Conservation (phyloP, 1,139 yeast genomes). For the Scheffersomyces lignicola region DNA sequence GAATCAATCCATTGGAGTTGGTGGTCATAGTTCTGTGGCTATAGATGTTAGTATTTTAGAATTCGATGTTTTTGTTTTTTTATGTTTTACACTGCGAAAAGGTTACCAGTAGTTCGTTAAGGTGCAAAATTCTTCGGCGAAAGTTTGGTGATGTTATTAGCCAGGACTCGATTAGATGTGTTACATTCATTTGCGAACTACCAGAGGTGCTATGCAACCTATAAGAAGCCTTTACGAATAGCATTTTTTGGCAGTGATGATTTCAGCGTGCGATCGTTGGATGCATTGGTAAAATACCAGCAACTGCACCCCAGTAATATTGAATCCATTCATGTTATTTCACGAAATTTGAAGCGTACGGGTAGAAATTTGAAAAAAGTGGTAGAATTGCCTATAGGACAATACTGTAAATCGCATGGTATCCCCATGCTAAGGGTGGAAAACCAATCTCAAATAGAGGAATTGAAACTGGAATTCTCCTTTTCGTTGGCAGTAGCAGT, state of each 20-base stretch:
- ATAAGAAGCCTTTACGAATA: slow-evolving; percentile 22
- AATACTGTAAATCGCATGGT: slow-evolving; percentile 30
- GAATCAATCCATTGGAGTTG: slow-evolving; percentile 18
- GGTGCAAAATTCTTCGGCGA: slow-evolving; percentile 3
- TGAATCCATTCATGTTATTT: slow-evolving; percentile 50
- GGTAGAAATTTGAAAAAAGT: slow-evolving; percentile 59
- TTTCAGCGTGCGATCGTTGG: slow-evolving; percentile 65
- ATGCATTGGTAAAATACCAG: slow-evolving; percentile 39
- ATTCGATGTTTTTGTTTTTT: slow-evolving; percentile 1
- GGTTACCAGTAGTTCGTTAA: neutral
- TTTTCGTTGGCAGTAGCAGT: slow-evolving; percentile 82
- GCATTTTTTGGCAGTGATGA: slow-evolving; percentile 83
- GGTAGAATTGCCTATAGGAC: slow-evolving; percentile 58
- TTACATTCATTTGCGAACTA: neutral
- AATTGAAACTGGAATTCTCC: slow-evolving; percentile 16
- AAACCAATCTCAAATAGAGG: slow-evolving; percentile 49
- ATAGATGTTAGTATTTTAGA: neutral
- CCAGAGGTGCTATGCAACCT: neutral
- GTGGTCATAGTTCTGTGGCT: neutral
- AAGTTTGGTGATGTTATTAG: neutral
- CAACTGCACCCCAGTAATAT: slow-evolving; percentile 27
- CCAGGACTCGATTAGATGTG: neutral
- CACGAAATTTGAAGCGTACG: slow-evolving; percentile 66
- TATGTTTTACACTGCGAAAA: neutral
- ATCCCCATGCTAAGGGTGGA: slow-evolving; percentile 61